These are phyloP conservation scores for Dichomitus squalens DNA, from an alignment of 1,284 basidiomycete species.

Conservation along the genomic window DNA sequence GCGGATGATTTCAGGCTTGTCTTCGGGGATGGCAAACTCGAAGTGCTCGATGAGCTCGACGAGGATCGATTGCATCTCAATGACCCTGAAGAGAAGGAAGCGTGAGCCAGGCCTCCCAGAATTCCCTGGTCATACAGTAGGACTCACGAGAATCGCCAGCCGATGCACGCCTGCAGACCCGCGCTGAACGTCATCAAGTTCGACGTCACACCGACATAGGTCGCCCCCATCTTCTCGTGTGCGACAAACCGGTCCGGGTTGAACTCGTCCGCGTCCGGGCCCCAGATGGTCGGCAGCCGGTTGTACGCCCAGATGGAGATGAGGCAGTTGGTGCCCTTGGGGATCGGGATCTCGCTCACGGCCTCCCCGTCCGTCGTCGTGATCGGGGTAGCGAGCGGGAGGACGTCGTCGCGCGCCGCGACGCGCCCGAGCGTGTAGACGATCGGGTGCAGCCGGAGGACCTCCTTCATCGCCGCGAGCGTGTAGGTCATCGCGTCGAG, in stretches of 20 bases:
- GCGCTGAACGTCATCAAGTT: slow-evolving; percentile 42
- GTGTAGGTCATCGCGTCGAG: slow-evolving; percentile 56
- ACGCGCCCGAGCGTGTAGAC: slow-evolving; percentile 27
- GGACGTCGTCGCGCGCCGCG: slow-evolving; percentile 34
- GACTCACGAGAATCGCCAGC: slow-evolving; percentile 52
- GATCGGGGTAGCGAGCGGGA: slow-evolving; percentile 35
- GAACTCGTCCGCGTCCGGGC: slow-evolving; percentile 52
- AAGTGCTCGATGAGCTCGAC: slow-evolving; percentile 51
- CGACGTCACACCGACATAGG: slow-evolving; percentile 50
- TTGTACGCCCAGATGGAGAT: slow-evolving; percentile 41
- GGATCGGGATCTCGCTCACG: slow-evolving; percentile 38
- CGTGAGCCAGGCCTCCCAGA: not conserved
- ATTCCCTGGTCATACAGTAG: slow-evolving; percentile 9
- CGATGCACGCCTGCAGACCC: slow-evolving; percentile 27
- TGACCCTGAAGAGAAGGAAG: slow-evolving; percentile 31
- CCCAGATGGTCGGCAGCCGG: slow-evolving; percentile 47
- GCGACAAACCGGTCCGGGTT: slow-evolving; percentile 58
- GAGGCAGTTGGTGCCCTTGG: slow-evolving; percentile 37
- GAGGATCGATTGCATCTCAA: slow-evolving; percentile 54
- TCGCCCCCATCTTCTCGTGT: slow-evolving; percentile 41
- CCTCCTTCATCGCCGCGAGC: slow-evolving; percentile 51
- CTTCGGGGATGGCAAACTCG: slow-evolving; percentile 43
- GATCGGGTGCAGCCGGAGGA: slow-evolving; percentile 35
- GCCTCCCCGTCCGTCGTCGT: slow-evolving; percentile 30
- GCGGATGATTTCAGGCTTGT: slow-evolving; percentile 39